Percentiles rank a stretch among this genome's conserved stretches.
These are phyloP conservation scores for Tetraselmis striata DNA, from an alignment of 139 green algal genomes.

Conservation along the genomic window DNA sequence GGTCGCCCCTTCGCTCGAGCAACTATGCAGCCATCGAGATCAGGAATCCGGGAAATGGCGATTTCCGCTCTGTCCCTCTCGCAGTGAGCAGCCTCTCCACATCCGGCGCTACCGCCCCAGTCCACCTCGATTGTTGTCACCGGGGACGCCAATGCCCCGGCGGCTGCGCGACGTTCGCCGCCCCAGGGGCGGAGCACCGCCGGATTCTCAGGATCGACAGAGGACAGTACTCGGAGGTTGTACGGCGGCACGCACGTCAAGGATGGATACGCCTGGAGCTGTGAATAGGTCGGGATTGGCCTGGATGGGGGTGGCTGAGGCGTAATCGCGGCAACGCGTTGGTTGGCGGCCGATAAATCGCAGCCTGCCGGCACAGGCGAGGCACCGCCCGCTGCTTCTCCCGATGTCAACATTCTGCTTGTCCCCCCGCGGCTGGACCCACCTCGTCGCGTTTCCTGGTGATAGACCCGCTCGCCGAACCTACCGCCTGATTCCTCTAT, in stretches of 20 bases:
- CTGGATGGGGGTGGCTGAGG: too few species aligned
- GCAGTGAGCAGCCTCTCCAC: too few species aligned
- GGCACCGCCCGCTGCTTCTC: too few species aligned
- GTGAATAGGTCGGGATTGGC: neutral
- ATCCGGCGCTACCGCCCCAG: too few species aligned
- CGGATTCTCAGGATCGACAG: neutral
- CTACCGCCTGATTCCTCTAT: too few species aligned
- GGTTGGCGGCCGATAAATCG: too few species aligned
- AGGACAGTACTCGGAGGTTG: neutral
- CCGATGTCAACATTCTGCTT: too few species aligned
- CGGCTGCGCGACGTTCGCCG: neutral
- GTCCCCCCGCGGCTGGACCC: too few species aligned
- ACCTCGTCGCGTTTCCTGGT: too few species aligned
- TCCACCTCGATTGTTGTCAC: neutral
- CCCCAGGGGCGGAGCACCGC: neutral
- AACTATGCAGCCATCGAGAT: neutral
- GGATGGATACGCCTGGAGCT: neutral
- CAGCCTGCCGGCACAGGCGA: too few species aligned
- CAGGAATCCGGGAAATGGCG: neutral
- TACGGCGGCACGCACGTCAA: neutral
- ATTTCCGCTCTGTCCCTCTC: neutral
- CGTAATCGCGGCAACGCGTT: too few species aligned
- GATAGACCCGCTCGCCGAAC: too few species aligned
- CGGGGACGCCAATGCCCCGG: neutral
- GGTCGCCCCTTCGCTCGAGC: neutral